A percentile compares a stretch with the other conserved stretches of the same genome.
Conservation (phyloP, 805 yeast genomes). For the Yarrowia sp. region DNA sequence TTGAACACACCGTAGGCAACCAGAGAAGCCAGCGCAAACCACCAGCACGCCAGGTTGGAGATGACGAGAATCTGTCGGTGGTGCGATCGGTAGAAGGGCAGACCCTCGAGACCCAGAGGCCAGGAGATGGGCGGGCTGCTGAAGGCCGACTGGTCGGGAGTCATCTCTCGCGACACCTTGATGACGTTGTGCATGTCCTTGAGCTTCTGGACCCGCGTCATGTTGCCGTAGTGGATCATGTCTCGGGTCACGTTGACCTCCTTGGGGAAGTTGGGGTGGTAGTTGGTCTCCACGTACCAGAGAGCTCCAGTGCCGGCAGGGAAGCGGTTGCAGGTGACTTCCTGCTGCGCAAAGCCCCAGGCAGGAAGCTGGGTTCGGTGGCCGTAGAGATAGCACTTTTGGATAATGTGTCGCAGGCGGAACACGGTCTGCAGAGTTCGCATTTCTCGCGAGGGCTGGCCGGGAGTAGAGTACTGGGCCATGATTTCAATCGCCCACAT, state of each 20-base stretch:
- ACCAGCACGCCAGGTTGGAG: conserved; percentile 31
- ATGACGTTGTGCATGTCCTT: conserved; percentile 29
- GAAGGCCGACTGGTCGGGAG: background rate
- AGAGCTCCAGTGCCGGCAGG: conserved; percentile 57
- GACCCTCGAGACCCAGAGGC: conserved; percentile 26
- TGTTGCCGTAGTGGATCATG: conserved; percentile 26
- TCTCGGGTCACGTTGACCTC: conserved; percentile 19
- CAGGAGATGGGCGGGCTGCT: conserved; percentile 26
- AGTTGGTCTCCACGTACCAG: conserved; percentile 62
- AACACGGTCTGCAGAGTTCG: conserved; percentile 54
- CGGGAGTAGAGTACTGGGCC: conserved; percentile 37
- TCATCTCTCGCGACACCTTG: conserved; percentile 14
- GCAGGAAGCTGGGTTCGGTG: conserved; percentile 61
- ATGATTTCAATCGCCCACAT: conserved; percentile 53
- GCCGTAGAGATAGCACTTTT: conserved; percentile 58
- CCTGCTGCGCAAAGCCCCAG: conserved; percentile 70
- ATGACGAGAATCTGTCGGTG: conserved; percentile 29
- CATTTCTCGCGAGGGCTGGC: conserved; percentile 37
- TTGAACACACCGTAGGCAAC: conserved; percentile 27
- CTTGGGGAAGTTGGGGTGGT: conserved; percentile 46
- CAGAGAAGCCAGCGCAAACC: conserved; percentile 4
- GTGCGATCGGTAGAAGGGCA: conserved; percentile 20
- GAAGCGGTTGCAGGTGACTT: conserved; percentile 67
- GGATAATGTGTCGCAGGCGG: conserved; percentile 55
- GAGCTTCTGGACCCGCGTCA: conserved; percentile 28